Conservation (phyloP, 176 grass and related monocot genomes). For the Cenchrus fungigraminus region DNA sequence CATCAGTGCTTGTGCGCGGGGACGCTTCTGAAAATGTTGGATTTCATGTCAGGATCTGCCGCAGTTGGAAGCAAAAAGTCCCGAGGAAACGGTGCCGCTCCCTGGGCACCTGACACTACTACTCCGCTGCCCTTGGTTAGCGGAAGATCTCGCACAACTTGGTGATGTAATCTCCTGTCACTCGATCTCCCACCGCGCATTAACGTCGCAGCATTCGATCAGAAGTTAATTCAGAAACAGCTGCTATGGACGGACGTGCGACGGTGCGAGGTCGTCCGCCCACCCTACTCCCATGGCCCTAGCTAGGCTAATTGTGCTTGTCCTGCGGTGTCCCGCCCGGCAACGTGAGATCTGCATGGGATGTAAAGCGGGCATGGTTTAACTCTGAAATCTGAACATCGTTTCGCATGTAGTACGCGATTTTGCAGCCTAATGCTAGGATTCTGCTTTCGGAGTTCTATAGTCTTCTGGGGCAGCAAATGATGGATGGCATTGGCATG, state of each 20-base stretch:
- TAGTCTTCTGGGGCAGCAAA: too few relatives aligned
- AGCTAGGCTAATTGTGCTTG: background rate
- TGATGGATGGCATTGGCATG: too few relatives aligned
- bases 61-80: background rate
- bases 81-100: background rate
- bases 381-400: background rate
- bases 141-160: background rate
- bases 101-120: constrained; percentile 15
- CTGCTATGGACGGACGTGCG: background rate
- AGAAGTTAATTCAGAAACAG: background rate
- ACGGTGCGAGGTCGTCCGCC: background rate
- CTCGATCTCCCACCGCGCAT: constrained; percentile 14
- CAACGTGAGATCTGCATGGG: background rate
- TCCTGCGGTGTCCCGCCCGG: background rate
- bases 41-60: constrained; percentile 31
- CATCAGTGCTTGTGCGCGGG: background rate
- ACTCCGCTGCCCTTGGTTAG: background rate
- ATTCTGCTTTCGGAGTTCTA: background rate
- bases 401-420: background rate
- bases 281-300: background rate
- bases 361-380: background rate
- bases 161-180: constrained; percentile 13
- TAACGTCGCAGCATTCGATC: background rate
- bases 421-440: background rate
- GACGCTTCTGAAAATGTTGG: constrained; percentile 7